Conservation (phyloP, 2,329 filamentous ascomycete species). For the Fonsecaea erecta region DNA sequence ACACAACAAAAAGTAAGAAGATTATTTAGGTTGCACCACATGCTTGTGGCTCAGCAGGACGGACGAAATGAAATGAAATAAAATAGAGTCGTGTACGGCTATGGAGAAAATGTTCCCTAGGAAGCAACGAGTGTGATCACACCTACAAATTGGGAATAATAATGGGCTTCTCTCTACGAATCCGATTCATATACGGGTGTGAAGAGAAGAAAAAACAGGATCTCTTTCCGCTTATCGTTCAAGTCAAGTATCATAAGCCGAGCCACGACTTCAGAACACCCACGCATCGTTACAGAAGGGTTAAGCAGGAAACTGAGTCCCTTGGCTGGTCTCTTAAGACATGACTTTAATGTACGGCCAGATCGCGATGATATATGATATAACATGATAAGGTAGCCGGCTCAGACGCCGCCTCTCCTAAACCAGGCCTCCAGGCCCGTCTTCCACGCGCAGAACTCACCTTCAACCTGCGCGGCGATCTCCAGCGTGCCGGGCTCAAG, state of each 20-base stretch:
- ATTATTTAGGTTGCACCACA: neutral
- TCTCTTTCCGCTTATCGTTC: too few relatives aligned
- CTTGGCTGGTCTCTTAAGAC: too few relatives aligned
- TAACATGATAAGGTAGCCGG: neutral
- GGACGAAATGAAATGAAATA: too few relatives aligned
- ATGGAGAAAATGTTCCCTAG: neutral
- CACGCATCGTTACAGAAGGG: too few relatives aligned
- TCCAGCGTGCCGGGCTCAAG: constrained; percentile 19
- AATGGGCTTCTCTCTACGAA: too few relatives aligned
- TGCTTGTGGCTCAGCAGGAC: too few relatives aligned
- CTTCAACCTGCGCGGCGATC: constrained; percentile 17
- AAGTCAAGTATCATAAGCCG: too few relatives aligned
- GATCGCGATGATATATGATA: neutral
- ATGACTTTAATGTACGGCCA: neutral
- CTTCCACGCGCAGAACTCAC: constrained; percentile 24
- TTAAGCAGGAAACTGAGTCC: neutral
- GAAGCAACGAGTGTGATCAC: too few relatives aligned
- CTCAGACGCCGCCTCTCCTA: constrained; percentile 18
- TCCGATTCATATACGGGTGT: too few relatives aligned
- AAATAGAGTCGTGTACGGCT: neutral
- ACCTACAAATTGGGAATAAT: too few relatives aligned
- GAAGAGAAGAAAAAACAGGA: too few relatives aligned
- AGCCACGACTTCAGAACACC: too few relatives aligned
- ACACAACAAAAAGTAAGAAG: neutral
- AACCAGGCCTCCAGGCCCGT: constrained; percentile 25